These are phyloP conservation scores for Penicillium sp. DNA, from an alignment of 2,329 filamentous ascomycete genomes.

Conservation along the genomic window DNA sequence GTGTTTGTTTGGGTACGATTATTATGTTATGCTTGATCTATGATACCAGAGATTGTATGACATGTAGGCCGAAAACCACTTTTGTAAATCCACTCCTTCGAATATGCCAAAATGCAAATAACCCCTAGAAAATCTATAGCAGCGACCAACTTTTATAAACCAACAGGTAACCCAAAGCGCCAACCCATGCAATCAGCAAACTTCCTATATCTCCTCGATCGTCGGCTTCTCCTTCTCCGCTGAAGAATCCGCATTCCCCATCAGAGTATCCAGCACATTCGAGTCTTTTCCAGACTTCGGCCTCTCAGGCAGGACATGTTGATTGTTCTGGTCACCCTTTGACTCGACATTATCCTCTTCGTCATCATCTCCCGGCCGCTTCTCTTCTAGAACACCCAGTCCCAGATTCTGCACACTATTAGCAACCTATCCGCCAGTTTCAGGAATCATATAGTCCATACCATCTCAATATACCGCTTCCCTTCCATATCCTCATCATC, in stretches of 20 bases:
- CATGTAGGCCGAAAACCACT: no score
- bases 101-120: no score
- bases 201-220: conserved; percentile 36
- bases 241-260: no score
- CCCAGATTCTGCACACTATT: conserved; percentile 32
- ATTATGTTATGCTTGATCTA: no score
- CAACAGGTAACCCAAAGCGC: conserved; percentile 1
- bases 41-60: no score
- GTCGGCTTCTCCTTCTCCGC: conserved; percentile 31
- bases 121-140: no score
- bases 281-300: conserved; percentile 21
- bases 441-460: conserved; percentile 12
- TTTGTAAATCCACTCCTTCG: no score
- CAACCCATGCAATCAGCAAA: no score
- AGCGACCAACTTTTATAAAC: no score
- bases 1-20: no score
- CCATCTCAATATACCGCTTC: conserved; percentile 39
- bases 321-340: no score
- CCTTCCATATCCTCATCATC: conserved; percentile 28
- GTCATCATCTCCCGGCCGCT: conserved; percentile 19
- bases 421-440: background rate
- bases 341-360: conserved; percentile 15
- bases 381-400: conserved; percentile 39
- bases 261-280: conserved; percentile 22
- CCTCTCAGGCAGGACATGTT: no score